phyloP scores from a whole-genome alignment of 495 filamentous ascomycete genomes.

The Penicillium waksmanii region DNA sequence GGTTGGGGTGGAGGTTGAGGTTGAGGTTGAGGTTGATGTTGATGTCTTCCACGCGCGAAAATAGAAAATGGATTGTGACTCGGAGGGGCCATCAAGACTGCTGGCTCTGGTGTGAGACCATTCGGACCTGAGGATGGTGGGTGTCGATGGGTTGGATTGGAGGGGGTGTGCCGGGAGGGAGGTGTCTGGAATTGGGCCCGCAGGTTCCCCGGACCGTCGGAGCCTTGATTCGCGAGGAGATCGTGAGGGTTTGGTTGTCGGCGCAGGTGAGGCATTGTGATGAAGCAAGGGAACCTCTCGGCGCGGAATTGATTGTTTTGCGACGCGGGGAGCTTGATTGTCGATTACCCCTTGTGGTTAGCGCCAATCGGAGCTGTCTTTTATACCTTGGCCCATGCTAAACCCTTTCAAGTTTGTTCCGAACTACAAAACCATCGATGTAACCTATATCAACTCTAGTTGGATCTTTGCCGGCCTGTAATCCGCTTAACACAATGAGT shows the following conservation, averaged over 20 bases:
- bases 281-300: not conserved
- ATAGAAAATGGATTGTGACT: conserved; percentile 37
- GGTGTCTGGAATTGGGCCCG: conserved; percentile 46
- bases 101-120: conserved; percentile 27
- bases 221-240: conserved; percentile 13
- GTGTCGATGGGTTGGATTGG: conserved; percentile 36
- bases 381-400: not conserved
- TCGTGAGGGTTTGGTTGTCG: conserved; percentile 29
- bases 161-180: conserved; percentile 35
- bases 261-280: conserved; percentile 32
- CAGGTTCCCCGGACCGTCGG: conserved; percentile 15
- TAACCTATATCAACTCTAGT: too few species aligned
- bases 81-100: conserved; percentile 25
- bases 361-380: conserved; percentile 2
- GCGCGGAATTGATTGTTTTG: conserved; percentile 17
- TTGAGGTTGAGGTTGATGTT: conserved; percentile 21
- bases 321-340: conserved; percentile 15
- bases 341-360: conserved; percentile 23
- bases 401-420: not conserved
- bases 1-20: conserved; percentile 19
- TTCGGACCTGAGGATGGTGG: conserved; percentile 37
- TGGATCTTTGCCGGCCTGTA: too few species aligned
- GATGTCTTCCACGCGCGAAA: conserved; percentile 37
- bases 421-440: not conserved
- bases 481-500: too few species aligned